phyloP scores from a whole-genome alignment of 2,329 filamentous ascomycete species.

The Cercospora janseana region DNA sequence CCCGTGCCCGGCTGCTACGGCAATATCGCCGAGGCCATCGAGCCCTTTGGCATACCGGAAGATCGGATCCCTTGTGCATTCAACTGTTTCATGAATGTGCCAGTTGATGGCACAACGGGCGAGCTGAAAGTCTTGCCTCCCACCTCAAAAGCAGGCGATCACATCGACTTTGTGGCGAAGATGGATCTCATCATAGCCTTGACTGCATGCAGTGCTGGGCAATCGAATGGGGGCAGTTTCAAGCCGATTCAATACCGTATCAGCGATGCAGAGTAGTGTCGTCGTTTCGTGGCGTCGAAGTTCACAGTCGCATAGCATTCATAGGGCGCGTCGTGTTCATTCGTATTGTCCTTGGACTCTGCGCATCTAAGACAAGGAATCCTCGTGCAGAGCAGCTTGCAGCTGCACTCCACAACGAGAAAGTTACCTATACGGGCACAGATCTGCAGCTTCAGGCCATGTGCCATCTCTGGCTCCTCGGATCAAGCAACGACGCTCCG shows the following conservation, averaged over 20 bases:
- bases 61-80: constrained; percentile 31
- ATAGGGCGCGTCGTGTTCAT: background rate
- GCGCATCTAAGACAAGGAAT: no score
- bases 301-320: background rate
- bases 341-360: no score
- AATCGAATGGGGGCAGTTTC: constrained; percentile 29
- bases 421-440: no score
- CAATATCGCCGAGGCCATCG: constrained; percentile 28
- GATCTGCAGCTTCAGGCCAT: no score
- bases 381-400: no score
- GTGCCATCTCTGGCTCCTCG: no score
- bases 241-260: constrained; percentile 26
- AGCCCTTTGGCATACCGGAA: constrained; percentile 23
- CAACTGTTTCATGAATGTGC: constrained; percentile 35
- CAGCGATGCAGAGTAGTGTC: background rate
- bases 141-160: constrained; percentile 29
- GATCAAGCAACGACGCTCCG: no score
- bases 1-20: constrained; percentile 33
- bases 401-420: no score
- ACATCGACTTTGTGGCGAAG: constrained; percentile 31
- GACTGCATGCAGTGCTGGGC: constrained; percentile 29
- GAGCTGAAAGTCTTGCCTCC: constrained; percentile 29
- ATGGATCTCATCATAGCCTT: constrained; percentile 33
- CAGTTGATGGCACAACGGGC: constrained; percentile 28
- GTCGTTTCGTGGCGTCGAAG: background rate